Evolutionary conservation across 2,329 filamentous ascomycete species (phyloP), one percentile per base, ranked within the genome.

Genomic region (Colletotrichum eremochloae): DNA sequence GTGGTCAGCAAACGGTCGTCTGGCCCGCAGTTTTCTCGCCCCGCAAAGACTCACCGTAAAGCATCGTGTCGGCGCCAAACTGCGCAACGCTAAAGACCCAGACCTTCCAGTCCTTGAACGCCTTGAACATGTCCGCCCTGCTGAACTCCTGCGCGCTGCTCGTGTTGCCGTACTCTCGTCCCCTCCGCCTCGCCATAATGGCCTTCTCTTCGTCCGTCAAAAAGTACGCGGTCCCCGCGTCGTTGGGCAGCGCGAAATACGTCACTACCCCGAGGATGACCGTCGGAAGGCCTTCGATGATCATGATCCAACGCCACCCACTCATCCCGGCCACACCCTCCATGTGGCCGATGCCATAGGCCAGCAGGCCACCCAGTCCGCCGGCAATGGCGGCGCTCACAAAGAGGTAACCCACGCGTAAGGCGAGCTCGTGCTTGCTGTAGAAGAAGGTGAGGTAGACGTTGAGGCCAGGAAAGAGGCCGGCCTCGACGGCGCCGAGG

Each of bases 361-460:
- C 93, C 20, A 95, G 83, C 18, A 95, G 82, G 0, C 93, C 93
- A 7, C 93, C 93, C 33, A 90, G 87, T 1, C 91, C 93, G 2
- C 93, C 93, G 0, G 92, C 92, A 4, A 94, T 84, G 1, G 93
- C 92, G 1, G 92, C 88, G 55, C 86, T 89, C 63, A 92, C 90
- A 77, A 94, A 94, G 0, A 95, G 85, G 75, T 93, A 94, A 1
- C 91, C 92, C 3, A 94, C 90, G 2, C 93, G 89, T 53, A 94
- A 81, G 5, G 92, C 92, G 1, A 94, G 86, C 80, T 95, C 93
- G 38, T 87, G 86, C 77, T 92, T 92, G 58, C 90, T 92, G 82
- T 95, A 95, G 84, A 94, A 94, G 75, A 94, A 88, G 0, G 92
- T 94, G 24, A 95, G 85, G 75, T 94, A 94, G 24, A 92, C 82